These are phyloP conservation scores for Blastobotrys muscicola DNA, from an alignment of 805 yeast genomes.

Conservation along the genomic window DNA sequence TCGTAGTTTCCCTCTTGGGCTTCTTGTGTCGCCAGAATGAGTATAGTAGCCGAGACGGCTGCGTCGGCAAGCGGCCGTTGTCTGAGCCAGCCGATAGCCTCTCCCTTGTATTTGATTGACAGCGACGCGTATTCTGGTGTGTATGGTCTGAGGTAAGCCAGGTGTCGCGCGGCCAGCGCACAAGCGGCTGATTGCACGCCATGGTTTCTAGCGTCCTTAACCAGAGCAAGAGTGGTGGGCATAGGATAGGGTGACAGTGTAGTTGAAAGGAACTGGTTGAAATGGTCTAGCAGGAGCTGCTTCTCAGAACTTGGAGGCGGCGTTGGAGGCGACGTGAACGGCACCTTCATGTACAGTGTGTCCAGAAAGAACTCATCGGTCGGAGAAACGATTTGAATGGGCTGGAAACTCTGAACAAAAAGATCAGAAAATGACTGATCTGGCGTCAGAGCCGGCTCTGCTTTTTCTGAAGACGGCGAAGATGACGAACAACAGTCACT, in stretches of 20 bases:
- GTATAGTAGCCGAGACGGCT: constrained; percentile 8
- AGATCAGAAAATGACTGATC: not conserved
- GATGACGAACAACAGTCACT: not conserved
- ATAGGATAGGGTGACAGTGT: not conserved
- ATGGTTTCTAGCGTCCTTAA: too few species aligned
- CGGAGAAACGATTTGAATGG: not conserved
- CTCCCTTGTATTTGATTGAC: constrained; percentile 8
- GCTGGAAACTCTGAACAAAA: not conserved
- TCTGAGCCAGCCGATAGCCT: constrained; percentile 8
- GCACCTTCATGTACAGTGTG: too few species aligned
- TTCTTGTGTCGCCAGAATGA: constrained; percentile 12
- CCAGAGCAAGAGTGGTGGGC: not conserved
- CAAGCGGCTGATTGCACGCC: constrained; percentile 11
- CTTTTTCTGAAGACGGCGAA: not conserved
- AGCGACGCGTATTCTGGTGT: constrained; percentile 3
- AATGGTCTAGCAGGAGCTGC: not conserved
- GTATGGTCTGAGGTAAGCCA: constrained; percentile 2
- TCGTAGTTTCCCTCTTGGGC: constrained; percentile 9
- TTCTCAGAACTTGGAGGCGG: not conserved
- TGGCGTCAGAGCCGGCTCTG: not conserved
- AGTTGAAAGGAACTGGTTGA: not conserved
- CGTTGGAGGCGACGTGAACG: not conserved
- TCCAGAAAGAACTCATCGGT: too few species aligned
- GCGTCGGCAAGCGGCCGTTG: constrained; percentile 5
- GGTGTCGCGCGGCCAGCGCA: constrained; percentile 10